A percentile compares a stretch with the other conserved stretches of the same genome.
Conservation (phyloP, 2,329 filamentous ascomycete species). For the Diaporthe sp. region DNA sequence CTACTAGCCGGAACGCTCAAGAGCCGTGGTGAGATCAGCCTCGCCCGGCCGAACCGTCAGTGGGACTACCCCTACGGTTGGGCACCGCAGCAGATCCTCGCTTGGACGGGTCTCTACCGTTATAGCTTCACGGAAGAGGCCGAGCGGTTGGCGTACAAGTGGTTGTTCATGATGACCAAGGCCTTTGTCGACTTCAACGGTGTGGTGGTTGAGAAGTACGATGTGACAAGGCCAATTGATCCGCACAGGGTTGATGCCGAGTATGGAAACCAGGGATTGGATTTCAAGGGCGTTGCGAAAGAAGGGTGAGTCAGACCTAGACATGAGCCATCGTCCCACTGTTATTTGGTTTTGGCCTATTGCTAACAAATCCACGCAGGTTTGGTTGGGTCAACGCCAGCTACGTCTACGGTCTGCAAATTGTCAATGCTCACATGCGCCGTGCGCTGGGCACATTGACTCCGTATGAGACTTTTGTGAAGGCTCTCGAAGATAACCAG, state of each 20-base stretch:
- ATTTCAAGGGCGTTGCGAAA: constrained; percentile 95
- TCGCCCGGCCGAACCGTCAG: constrained; percentile 91
- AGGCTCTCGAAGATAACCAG: constrained; percentile 68
- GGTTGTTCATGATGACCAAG: constrained; percentile 98
- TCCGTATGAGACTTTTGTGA: constrained; percentile 84
- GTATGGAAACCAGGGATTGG: constrained; percentile 95
- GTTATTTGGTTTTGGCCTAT: not conserved
- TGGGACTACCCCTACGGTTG: constrained; percentile 99
- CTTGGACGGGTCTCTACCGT: constrained; percentile 91
- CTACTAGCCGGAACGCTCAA: constrained; percentile 90
- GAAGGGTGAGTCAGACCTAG: constrained; percentile 80
- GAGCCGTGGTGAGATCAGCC: constrained; percentile 81
- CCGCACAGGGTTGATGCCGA: constrained; percentile 96
- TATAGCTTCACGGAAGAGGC: constrained; percentile 94
- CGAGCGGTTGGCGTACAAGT: constrained; percentile 91
- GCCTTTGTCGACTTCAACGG: constrained; percentile 99
- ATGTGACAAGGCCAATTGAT: constrained; percentile 89
- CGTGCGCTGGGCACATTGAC: constrained; percentile 90
- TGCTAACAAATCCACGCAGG: constrained; percentile 55
- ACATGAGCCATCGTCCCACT: constrained; percentile 7
- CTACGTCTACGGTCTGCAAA: constrained; percentile 91
- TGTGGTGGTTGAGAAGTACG: constrained; percentile 98
- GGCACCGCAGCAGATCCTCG: constrained; percentile 98
- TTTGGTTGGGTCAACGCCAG: constrained; percentile 99
- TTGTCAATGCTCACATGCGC: constrained; percentile 89